Percentiles rank a stretch among this genome's conserved stretches.
Conservation (phyloP, 176 grass and related monocot species). For the Zea luxurians region DNA sequence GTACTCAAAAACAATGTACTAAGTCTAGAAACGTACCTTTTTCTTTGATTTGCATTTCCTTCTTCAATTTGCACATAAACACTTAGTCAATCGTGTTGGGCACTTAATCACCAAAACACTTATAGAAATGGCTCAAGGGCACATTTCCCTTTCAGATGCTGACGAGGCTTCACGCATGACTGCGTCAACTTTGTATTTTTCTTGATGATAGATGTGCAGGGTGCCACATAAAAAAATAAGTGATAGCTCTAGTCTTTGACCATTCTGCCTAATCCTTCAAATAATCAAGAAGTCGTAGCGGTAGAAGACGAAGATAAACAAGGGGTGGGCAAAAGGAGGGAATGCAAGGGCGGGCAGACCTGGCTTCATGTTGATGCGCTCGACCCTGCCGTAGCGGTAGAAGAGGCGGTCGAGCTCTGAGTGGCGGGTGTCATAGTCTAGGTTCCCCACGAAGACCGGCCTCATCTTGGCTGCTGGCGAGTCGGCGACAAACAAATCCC, state of each 20-base stretch:
- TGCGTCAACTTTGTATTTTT: background rate
- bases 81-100: no score
- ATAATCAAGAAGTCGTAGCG: background rate
- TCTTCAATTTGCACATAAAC: no score
- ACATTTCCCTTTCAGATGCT: no score
- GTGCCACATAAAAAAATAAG: background rate
- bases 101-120: no score
- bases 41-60: no score
- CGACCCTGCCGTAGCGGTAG: conserved; percentile 62
- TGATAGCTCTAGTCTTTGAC: background rate
- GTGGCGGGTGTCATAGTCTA: conserved; percentile 74
- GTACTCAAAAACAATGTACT: no score
- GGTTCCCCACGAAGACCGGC: conserved; percentile 75
- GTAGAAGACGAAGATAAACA: no score
- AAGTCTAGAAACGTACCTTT: no score
- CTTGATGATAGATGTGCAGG: background rate
- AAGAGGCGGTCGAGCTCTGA: conserved; percentile 76
- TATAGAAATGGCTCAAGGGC: no score
- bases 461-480: conserved; percentile 41
- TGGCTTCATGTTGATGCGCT: conserved; percentile 88
- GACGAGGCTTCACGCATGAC: background rate
- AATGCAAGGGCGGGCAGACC: background rate
- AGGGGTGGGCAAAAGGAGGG: no score
- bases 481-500: background rate
- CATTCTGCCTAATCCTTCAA: background rate